A percentile compares a stretch with the other conserved stretches of the same genome.
phyloP scores from a whole-genome alignment of 1,284 basidiomycete genomes.

The Cyathus olla region DNA sequence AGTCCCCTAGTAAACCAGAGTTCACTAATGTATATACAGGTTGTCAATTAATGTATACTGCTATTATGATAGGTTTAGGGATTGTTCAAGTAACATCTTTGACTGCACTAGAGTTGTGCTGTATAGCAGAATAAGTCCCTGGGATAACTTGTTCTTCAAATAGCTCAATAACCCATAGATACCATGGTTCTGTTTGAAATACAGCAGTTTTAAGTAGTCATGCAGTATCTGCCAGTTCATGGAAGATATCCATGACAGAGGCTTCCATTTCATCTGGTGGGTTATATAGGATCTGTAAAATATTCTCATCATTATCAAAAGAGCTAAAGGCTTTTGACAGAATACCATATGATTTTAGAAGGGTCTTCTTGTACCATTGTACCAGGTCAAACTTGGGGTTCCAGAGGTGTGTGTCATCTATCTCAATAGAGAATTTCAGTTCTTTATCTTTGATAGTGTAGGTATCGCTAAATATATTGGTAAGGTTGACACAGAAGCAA shows the following conservation, averaged over 20 bases:
- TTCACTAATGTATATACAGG: conserved; percentile 37
- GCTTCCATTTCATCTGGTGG: background rate
- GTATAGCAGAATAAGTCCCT: background rate
- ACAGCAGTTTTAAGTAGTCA: background rate
- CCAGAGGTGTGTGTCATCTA: background rate
- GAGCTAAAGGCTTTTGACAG: background rate
- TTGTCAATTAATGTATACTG: conserved; percentile 32
- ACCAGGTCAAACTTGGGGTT: background rate
- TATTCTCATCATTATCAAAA: background rate
- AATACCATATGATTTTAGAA: background rate
- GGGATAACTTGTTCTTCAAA: background rate
- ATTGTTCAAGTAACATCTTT: conserved; percentile 6
- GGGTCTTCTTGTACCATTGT: background rate
- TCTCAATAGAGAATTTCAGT: background rate
- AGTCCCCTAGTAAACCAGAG: conserved; percentile 44
- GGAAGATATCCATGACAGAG: background rate
- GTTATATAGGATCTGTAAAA: background rate
- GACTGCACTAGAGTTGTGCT: background rate
- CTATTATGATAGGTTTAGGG: conserved; percentile 35
- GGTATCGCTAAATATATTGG: background rate
- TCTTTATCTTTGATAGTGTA: background rate
- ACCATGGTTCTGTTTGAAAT: no score
- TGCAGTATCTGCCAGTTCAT: background rate
- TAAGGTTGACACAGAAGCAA: no score
- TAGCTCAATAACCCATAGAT: background rate